A percentile compares a stretch with the other conserved stretches of the same genome.
Conservation (phyloP, 2,329 filamentous ascomycete genomes). For the Periconia macrospinosa region DNA sequence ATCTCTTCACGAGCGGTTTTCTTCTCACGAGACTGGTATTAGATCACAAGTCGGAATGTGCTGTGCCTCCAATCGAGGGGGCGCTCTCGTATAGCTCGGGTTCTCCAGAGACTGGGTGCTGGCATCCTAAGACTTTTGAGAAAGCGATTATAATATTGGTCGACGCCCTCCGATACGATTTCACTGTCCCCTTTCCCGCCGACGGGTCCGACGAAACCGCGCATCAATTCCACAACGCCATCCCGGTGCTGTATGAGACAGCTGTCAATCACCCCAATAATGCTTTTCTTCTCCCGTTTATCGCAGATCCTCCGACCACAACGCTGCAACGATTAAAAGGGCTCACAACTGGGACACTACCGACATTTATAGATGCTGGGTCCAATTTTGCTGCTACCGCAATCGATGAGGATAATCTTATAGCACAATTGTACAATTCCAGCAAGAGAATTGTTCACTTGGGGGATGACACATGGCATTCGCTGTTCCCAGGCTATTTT, state of each 20-base stretch:
- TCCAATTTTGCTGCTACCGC: conserved; percentile 94
- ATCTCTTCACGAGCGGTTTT: conserved; percentile 93
- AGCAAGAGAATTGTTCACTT: conserved; percentile 85
- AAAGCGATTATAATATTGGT: conserved; percentile 89
- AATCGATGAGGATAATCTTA: conserved; percentile 87
- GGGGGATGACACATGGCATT: conserved; percentile 97
- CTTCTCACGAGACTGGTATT: conserved; percentile 83
- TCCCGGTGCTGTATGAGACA: conserved; percentile 84
- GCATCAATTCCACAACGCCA: conserved; percentile 80
- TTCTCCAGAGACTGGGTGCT: conserved; percentile 70
- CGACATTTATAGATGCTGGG: conserved; percentile 90
- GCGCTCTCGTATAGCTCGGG: conserved; percentile 40
- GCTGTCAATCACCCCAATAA: conserved; percentile 73
- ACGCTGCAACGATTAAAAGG: conserved; percentile 93
- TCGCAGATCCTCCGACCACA: conserved; percentile 92
- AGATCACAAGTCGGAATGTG: conserved; percentile 77
- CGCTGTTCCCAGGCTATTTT: conserved; percentile 92
- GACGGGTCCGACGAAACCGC: conserved; percentile 52
- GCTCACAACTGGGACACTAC: conserved; percentile 89
- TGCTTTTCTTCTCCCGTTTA: conserved; percentile 90
- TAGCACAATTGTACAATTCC: conserved; percentile 64
- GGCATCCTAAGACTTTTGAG: conserved; percentile 92
- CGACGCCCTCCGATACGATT: conserved; percentile 95
- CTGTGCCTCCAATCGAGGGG: conserved; percentile 68
- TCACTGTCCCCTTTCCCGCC: conserved; percentile 76